A percentile compares a stretch with the other conserved stretches of the same genome.
These are phyloP conservation scores for Stentor coeruleus DNA, from an alignment of 73 alveolate genomes.

Conservation along the genomic window DNA sequence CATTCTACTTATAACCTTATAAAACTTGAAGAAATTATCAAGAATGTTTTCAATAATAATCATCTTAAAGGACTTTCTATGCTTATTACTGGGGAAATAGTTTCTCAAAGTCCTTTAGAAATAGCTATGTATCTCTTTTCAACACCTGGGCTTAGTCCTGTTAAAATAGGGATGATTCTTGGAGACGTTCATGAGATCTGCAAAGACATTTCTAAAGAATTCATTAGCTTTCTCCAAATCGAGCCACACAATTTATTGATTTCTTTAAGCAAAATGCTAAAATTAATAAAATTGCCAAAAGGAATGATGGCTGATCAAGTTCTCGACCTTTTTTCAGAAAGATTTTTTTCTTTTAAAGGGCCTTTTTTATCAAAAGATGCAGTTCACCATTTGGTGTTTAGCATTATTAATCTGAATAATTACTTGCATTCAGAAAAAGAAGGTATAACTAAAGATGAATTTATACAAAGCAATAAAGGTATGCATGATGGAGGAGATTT, in stretches of 20 bases:
- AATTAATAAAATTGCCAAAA: neutral
- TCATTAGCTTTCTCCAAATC: neutral
- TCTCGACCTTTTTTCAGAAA: neutral
- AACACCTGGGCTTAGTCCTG: neutral
- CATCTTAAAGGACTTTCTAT: neutral
- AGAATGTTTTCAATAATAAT: conserved; percentile 1
- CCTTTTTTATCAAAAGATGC: conserved; percentile 14
- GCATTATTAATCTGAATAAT: neutral
- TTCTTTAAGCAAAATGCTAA: neutral
- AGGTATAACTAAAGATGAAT: neutral
- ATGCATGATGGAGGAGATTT: conserved; percentile 27
- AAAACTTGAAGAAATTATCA: neutral
- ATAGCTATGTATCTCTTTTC: neutral
- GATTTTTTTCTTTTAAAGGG: neutral
- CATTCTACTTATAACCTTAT: neutral
- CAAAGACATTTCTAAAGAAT: conserved; percentile 4
- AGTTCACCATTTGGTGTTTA: conserved; percentile 17
- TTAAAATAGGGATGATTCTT: neutral
- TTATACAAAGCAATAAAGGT: neutral
- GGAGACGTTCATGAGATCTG: neutral
- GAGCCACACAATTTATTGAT: conserved; percentile 11
- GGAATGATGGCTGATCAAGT: conserved; percentile 8
- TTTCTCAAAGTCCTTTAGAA: neutral
- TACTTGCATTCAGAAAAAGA: neutral
- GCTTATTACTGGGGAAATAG: neutral